Percentiles rank a stretch among this genome's conserved stretches.
Conservation (phyloP, 306 rosid species). For the Lagenaria siceraria region DNA sequence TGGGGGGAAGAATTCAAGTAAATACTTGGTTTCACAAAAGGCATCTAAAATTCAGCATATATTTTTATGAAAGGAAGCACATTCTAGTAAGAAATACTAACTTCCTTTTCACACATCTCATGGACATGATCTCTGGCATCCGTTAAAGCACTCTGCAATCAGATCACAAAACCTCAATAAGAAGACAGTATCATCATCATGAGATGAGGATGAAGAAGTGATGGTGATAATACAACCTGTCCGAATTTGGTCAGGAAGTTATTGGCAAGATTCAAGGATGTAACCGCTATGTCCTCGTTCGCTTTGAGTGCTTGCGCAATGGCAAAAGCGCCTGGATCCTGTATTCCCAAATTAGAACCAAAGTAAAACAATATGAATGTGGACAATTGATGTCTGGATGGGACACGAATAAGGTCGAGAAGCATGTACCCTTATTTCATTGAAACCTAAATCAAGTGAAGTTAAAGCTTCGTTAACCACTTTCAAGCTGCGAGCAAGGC, state of each 20-base stretch:
- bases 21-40: neutral
- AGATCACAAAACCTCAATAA: constrained; percentile 4
- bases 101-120: constrained; percentile 94
- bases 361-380: neutral
- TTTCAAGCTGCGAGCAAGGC: constrained; percentile 95
- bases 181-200: neutral
- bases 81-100: constrained; percentile 60
- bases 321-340: constrained; percentile 98
- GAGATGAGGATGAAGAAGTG: neutral
- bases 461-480: constrained; percentile 93
- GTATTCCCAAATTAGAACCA: constrained; percentile 14
- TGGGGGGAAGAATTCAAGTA: neutral
- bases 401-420: neutral
- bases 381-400: neutral
- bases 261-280: constrained; percentile 63
- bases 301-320: constrained; percentile 97
- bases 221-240: constrained; percentile 50
- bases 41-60: neutral
- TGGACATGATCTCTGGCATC: constrained; percentile 94
- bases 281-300: constrained; percentile 69
- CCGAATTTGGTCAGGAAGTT: constrained; percentile 96
- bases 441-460: constrained; percentile 82
- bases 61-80: neutral
- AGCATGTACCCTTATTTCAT: constrained; percentile 71
- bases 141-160: constrained; percentile 73